Conservation (phyloP, 768 basidiomycete species). For the Collybia sordida region DNA sequence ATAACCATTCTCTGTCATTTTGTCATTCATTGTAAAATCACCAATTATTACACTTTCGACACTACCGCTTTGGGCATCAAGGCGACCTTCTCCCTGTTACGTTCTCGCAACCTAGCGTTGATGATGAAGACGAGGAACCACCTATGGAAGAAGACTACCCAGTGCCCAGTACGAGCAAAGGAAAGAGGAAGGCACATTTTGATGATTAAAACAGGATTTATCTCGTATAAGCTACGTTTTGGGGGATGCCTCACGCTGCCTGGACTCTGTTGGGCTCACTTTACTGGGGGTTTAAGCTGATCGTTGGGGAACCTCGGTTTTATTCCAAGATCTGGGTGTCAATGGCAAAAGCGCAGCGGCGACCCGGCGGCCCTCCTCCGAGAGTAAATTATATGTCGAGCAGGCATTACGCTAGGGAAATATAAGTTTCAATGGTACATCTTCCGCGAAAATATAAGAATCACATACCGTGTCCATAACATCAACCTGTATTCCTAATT, state of each 20-base stretch:
- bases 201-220: constrained; percentile 17
- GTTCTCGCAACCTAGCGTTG: constrained; percentile 54
- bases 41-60: constrained; percentile 15
- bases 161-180: constrained; percentile 43
- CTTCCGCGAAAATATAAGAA: not conserved
- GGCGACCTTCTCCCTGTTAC: constrained; percentile 61
- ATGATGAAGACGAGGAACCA: constrained; percentile 61
- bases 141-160: constrained; percentile 18
- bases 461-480: constrained; percentile 79
- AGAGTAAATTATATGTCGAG: constrained; percentile 90
- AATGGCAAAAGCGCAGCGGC: constrained; percentile 87
- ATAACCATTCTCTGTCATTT: constrained; percentile 9
- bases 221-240: not conserved
- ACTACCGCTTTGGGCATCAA: constrained; percentile 23
- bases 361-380: constrained; percentile 91
- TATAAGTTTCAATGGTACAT: constrained; percentile 1
- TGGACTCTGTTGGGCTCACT: not conserved
- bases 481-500: constrained; percentile 84
- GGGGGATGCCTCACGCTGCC: no score
- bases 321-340: constrained; percentile 52
- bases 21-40: constrained; percentile 1
- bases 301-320: constrained; percentile 18
- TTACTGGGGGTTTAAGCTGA: not conserved
- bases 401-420: constrained; percentile 81
- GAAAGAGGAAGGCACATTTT: constrained; percentile 59